Base-by-base conservation (phyloP, 495 filamentous ascomycete genomes). In the Jackrogersella multiformis region DNA sequence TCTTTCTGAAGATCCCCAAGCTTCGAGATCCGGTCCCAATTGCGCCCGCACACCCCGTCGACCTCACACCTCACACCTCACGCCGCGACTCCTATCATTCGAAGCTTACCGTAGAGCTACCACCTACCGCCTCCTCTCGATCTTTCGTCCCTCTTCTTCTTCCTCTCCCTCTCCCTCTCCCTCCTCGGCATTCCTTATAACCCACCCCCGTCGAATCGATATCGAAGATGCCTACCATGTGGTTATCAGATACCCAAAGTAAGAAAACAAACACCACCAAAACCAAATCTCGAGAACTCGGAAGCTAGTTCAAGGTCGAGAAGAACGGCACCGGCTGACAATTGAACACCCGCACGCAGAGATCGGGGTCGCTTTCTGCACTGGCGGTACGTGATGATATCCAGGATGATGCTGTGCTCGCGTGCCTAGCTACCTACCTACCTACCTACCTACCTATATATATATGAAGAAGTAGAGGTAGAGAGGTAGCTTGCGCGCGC, bases 161-260 rank as follows among this genome's bases (percentile, higher is more conserved):
- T 56, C 18, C 21, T 39, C 13, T 26, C 3, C 15, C 18, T 44
- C 12, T 26, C 20, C 28, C 28, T 28, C 26, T 15, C 21, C 48
- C 15, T 51, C 28, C 15, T n/a, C n/a, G n/a, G n/a, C n/a, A n/a
- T n/a, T n/a, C n/a, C n/a, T n/a, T n/a, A n/a, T n/a, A n/a, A n/a
- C n/a, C n/a, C n/a, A n/a, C 56, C 34, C 57, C 10, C 26, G 26
- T 30, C 26, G 26, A 3, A 30, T 30, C 7, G 26, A 4, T 44
- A 34, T 55, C 41, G 58, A 78, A 72, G 36, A 83, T 81, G 78
- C 74, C 79, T 56, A 77, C 90, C 60, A 96, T 96, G 90, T 99
- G 95, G 95, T 83, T 99, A 64, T 91, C 93, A 68, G 95, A 99
- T 76, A 86, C 89, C 64, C 95, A 99, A 81, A 99, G 95, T 97